Conservation (phyloP, 2,329 filamentous ascomycete genomes). For the Pseudogymnoascus sp. region DNA sequence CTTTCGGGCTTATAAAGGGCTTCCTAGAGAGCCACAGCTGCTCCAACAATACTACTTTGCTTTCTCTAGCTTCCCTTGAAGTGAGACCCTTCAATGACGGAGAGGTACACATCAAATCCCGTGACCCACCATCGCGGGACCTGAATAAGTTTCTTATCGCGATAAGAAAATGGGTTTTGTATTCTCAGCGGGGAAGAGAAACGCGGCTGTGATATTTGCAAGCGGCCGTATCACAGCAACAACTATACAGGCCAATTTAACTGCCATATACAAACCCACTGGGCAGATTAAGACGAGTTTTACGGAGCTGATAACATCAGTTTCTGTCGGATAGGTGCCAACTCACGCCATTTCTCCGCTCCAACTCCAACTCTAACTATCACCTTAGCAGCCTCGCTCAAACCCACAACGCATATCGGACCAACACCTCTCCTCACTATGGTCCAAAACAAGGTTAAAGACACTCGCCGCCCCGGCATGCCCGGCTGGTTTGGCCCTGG, state of each 20-base stretch:
- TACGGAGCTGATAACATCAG: background rate
- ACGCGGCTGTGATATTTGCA: background rate
- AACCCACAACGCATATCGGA: background rate
- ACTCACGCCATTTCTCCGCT: background rate
- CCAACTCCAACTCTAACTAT: background rate
- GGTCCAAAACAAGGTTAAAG: slow-evolving; percentile 8
- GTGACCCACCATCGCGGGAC: slow-evolving; percentile 1
- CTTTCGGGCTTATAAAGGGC: background rate
- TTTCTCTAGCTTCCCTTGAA: background rate
- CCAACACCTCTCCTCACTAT: background rate
- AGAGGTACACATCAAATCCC: background rate
- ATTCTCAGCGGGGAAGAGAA: slow-evolving; percentile 1
- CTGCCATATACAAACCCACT: background rate
- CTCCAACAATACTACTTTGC: background rate
- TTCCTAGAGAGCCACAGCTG: too few relatives aligned
- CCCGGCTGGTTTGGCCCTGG: slow-evolving; percentile 4
- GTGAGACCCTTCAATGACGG: background rate
- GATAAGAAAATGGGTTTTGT: slow-evolving; percentile 4
- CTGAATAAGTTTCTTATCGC: background rate
- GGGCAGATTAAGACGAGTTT: background rate
- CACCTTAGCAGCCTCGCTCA: background rate
- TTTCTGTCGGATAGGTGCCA: background rate
- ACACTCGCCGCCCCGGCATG: slow-evolving; percentile 6
- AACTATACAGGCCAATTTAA: background rate
- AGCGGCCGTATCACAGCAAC: background rate